Evolutionary conservation across 108 stramenopile species (phyloP).

Genomic region (Seminavis robusta): DNA sequence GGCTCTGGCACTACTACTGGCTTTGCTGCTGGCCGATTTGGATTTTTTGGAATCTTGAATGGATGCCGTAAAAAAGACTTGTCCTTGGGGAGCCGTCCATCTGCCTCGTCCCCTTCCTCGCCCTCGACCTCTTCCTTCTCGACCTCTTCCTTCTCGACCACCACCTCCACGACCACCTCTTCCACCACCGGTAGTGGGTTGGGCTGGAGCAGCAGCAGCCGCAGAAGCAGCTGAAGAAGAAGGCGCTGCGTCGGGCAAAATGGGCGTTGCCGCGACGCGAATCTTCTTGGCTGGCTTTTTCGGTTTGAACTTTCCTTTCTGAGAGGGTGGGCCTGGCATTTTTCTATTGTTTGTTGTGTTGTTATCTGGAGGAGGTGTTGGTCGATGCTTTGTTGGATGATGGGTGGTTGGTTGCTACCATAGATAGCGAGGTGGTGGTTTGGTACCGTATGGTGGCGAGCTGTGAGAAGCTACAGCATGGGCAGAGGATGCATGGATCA

Average conservation of each 20-base stretch:
- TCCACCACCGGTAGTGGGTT: slow-evolving; percentile 4
- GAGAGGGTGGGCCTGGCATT: slow-evolving; percentile 73
- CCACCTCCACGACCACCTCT: slow-evolving; percentile 26
- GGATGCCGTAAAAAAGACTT: slow-evolving; percentile 71
- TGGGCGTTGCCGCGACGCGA: slow-evolving; percentile 5
- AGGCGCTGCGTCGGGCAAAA: neutral
- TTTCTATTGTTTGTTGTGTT: no score
- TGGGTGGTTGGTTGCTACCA: no score
- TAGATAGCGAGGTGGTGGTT: no score
- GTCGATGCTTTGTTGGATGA: no score
- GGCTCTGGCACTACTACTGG: slow-evolving; percentile 6
- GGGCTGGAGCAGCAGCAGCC: slow-evolving; percentile 6
- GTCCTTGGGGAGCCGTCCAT: slow-evolving; percentile 58
- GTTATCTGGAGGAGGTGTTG: no score
- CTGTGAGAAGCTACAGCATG: no score
- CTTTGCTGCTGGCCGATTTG: neutral
- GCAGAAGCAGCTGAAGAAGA: slow-evolving; percentile 12
- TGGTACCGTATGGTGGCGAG: no score
- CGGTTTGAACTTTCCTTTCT: slow-evolving; percentile 83
- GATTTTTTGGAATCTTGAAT: slow-evolving; percentile 24
- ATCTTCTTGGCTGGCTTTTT: slow-evolving; percentile 58
- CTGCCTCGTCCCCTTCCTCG: slow-evolving; percentile 46
- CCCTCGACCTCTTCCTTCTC: slow-evolving; percentile 31
- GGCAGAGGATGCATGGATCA: no score
- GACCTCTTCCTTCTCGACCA: slow-evolving; percentile 25